A percentile compares a stretch with the other conserved stretches of the same genome.
phyloP scores from a whole-genome alignment of 2,329 filamentous ascomycete genomes.

The Davidsoniella neocaledoniae region DNA sequence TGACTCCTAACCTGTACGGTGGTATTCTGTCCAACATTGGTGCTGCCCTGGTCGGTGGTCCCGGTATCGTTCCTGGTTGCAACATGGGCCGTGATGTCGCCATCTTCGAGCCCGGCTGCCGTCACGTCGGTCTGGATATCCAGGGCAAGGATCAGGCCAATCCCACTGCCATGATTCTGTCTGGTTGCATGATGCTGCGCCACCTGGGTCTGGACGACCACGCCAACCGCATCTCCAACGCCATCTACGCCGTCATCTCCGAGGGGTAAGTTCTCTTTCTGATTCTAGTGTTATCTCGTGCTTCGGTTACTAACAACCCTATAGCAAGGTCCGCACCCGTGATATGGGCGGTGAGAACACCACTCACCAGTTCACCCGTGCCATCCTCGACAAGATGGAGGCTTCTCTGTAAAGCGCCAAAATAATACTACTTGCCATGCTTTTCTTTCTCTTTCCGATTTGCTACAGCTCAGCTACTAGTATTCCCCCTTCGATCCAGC shows the following conservation, averaged over 20 bases:
- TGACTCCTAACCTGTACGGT: slow-evolving; percentile 99
- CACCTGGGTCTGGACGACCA: slow-evolving; percentile 96
- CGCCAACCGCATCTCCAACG: slow-evolving; percentile 93
- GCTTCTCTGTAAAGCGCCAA: slow-evolving; percentile 7
- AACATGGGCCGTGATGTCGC: slow-evolving; percentile 99
- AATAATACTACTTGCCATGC: slow-evolving; percentile 1
- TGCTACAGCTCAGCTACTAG: not conserved
- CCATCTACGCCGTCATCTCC: slow-evolving; percentile 59
- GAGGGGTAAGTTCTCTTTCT: slow-evolving; percentile 52
- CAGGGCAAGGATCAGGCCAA: slow-evolving; percentile 99
- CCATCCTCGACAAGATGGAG: slow-evolving; percentile 94
- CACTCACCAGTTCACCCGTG: slow-evolving; percentile 88
- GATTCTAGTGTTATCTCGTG: not conserved
- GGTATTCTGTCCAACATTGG: slow-evolving; percentile 98
- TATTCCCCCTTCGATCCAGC: not conserved
- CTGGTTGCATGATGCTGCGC: slow-evolving; percentile 89
- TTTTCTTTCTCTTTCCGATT: slow-evolving; percentile 1
- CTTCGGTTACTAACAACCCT: slow-evolving; percentile 23
- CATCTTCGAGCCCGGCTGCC: slow-evolving; percentile 96
- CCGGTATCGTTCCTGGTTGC: slow-evolving; percentile 92
- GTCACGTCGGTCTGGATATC: slow-evolving; percentile 98
- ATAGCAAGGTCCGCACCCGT: slow-evolving; percentile 68
- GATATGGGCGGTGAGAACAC: slow-evolving; percentile 89
- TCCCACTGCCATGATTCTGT: slow-evolving; percentile 88
- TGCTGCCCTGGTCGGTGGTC: slow-evolving; percentile 88